Percentiles rank a stretch among this genome's conserved stretches.
Evolutionary conservation across 257 asterid species (phyloP).

Genomic region (Galeopsis tetrahit): DNA sequence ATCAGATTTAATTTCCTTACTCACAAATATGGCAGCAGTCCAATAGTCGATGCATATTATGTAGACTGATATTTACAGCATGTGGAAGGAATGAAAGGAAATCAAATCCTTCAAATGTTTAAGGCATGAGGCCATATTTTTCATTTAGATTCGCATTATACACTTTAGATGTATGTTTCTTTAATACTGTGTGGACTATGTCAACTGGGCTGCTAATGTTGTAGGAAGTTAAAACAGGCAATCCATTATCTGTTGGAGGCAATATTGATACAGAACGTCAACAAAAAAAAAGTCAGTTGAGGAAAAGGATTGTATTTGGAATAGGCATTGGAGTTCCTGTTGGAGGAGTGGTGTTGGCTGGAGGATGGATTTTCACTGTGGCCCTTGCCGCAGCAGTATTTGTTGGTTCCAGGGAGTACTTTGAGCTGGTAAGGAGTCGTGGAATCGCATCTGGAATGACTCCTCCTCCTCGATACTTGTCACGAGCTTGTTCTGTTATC

Average conservation of each 20-base stretch:
- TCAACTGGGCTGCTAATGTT: slow-evolving; percentile 46
- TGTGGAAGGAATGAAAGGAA: slow-evolving; percentile 20
- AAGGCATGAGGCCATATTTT: background rate
- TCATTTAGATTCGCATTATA: background rate
- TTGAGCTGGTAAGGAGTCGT: slow-evolving; percentile 94
- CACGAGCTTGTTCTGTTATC: slow-evolving; percentile 85
- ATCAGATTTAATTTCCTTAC: background rate
- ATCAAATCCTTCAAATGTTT: slow-evolving; percentile 21
- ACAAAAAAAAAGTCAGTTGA: slow-evolving; percentile 68
- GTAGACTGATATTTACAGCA: background rate
- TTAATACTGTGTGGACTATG: slow-evolving; percentile 29
- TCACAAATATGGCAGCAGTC: slow-evolving; percentile 14
- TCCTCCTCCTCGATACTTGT: slow-evolving; percentile 92
- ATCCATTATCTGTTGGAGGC: slow-evolving; percentile 43
- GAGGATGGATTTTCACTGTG: slow-evolving; percentile 87
- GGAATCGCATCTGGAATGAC: slow-evolving; percentile 97
- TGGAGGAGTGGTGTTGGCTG: slow-evolving; percentile 93
- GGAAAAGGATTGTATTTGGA: slow-evolving; percentile 84
- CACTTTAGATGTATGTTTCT: slow-evolving; percentile 21
- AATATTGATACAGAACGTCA: slow-evolving; percentile 43
- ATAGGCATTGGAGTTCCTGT: slow-evolving; percentile 78
- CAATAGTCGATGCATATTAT: slow-evolving; percentile 14
- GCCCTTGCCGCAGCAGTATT: slow-evolving; percentile 83
- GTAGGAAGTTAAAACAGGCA: slow-evolving; percentile 71
- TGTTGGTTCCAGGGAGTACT: slow-evolving; percentile 85